Evolutionary conservation across 805 yeast species (phyloP).

Genomic region (Barnettozyma vustinii): DNA sequence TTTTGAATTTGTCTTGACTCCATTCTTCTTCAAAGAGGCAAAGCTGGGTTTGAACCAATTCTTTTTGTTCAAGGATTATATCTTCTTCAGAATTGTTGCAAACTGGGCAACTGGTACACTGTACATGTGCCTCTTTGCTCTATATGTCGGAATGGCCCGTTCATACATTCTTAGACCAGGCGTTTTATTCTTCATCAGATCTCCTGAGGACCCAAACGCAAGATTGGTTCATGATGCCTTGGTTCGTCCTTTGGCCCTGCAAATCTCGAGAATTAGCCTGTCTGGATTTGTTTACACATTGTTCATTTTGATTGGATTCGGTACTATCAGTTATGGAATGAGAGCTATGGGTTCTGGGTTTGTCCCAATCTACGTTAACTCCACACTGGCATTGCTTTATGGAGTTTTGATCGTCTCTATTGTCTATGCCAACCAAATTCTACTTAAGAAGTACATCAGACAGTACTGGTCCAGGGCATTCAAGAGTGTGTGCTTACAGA

Average conservation of each 20-base stretch:
- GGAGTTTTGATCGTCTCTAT: background rate
- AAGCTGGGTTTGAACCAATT: constrained; percentile 2
- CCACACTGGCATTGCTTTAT: background rate
- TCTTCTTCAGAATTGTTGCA: background rate
- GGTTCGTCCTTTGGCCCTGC: constrained; percentile 66
- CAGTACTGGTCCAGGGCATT: constrained; percentile 62
- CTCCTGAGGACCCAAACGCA: constrained; percentile 91
- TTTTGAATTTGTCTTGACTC: constrained; percentile 63
- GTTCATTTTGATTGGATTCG: constrained; percentile 72
- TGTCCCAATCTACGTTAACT: constrained; percentile 15
- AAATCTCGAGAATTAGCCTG: constrained; percentile 63
- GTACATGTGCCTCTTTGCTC: constrained; percentile 84
- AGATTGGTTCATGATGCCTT: constrained; percentile 83
- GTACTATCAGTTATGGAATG: constrained; percentile 31
- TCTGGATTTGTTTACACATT: constrained; percentile 72
- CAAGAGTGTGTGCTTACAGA: constrained; percentile 43
- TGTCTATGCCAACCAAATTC: background rate
- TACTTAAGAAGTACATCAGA: constrained; percentile 33
- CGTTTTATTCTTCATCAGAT: constrained; percentile 82
- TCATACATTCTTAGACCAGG: constrained; percentile 74
- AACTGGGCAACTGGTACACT: constrained; percentile 70
- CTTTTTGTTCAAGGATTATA: background rate
- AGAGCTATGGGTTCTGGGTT: constrained; percentile 15
- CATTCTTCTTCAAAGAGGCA: constrained; percentile 35
- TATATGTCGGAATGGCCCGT: constrained; percentile 81